These are phyloP conservation scores for Solanum chiquidenum DNA, from an alignment of 257 asterid genomes.

Conservation along the genomic window DNA sequence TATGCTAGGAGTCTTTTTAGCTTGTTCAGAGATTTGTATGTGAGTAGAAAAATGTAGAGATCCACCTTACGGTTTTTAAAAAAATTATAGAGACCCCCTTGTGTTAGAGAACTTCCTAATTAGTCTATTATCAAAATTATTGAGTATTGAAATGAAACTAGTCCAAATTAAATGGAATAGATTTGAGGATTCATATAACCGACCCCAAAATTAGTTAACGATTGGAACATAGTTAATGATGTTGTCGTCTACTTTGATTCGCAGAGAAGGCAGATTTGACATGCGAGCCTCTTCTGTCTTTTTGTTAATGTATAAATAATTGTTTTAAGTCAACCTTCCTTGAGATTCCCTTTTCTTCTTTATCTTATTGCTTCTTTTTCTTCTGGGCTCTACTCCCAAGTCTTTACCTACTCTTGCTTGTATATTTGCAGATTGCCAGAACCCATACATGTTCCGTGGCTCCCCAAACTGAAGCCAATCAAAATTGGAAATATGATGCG, in stretches of 20 bases:
- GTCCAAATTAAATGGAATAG: too few species aligned
- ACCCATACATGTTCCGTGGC: neutral
- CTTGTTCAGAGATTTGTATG: neutral
- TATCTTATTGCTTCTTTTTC: neutral
- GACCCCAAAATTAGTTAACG: too few species aligned
- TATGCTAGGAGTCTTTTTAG: neutral
- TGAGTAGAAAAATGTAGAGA: neutral
- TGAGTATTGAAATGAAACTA: too few species aligned
- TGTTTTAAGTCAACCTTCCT: neutral
- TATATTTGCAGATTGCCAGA: neutral
- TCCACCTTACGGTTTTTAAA: neutral
- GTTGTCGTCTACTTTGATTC: neutral
- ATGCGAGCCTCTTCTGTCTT: neutral
- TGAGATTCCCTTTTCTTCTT: neutral
- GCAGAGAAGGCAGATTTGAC: neutral
- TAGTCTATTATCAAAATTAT: neutral
- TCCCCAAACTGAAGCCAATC: neutral
- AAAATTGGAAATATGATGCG: neutral
- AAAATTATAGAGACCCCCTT: neutral
- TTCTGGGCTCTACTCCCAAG: neutral
- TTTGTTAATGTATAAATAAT: too few species aligned
- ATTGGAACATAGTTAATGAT: neutral
- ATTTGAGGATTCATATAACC: too few species aligned
- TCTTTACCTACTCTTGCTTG: neutral
- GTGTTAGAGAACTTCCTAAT: too few species aligned